phyloP scores from a whole-genome alignment of 768 basidiomycete genomes.

The Leccinum barrowsii region DNA sequence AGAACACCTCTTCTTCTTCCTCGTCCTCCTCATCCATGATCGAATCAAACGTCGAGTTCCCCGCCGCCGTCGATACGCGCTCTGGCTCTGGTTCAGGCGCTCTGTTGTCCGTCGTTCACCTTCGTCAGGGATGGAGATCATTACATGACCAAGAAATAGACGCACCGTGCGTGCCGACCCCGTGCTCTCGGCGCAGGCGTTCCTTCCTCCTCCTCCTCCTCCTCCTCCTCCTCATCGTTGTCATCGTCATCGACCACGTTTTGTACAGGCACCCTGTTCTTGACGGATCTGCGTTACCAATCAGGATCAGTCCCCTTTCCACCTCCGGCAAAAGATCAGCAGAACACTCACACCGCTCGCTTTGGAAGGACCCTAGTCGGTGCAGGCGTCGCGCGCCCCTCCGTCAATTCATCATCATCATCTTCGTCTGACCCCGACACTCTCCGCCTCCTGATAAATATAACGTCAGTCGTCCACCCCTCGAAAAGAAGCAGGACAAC shows the following conservation, averaged over 20 bases:
- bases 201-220: slow-evolving; percentile 41
- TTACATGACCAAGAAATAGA: background rate
- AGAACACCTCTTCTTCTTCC: slow-evolving; percentile 48
- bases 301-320: background rate
- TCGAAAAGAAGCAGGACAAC: background rate
- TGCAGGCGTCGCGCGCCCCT: slow-evolving; percentile 25
- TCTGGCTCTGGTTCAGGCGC: slow-evolving; percentile 1
- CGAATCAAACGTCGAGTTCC: slow-evolving; percentile 38
- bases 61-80: slow-evolving; percentile 4
- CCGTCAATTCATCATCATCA: slow-evolving; percentile 39
- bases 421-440: slow-evolving; percentile 51
- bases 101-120: background rate
- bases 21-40: slow-evolving; percentile 58
- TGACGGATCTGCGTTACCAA: slow-evolving; percentile 33
- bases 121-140: background rate
- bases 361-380: slow-evolving; percentile 55
- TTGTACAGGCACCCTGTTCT: slow-evolving; percentile 32
- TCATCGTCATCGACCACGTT: slow-evolving; percentile 34
- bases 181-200: slow-evolving; percentile 32
- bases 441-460: slow-evolving; percentile 47
- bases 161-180: slow-evolving; percentile 8
- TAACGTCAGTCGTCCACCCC: background rate
- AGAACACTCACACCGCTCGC: slow-evolving; percentile 50
- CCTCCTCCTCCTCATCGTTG: slow-evolving; percentile 16
- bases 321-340: background rate